Percentiles rank a stretch among this genome's conserved stretches.
Evolutionary conservation across 2,329 filamentous ascomycete genomes (phyloP).

Genomic region (Coniochaeta hoffmannii): DNA sequence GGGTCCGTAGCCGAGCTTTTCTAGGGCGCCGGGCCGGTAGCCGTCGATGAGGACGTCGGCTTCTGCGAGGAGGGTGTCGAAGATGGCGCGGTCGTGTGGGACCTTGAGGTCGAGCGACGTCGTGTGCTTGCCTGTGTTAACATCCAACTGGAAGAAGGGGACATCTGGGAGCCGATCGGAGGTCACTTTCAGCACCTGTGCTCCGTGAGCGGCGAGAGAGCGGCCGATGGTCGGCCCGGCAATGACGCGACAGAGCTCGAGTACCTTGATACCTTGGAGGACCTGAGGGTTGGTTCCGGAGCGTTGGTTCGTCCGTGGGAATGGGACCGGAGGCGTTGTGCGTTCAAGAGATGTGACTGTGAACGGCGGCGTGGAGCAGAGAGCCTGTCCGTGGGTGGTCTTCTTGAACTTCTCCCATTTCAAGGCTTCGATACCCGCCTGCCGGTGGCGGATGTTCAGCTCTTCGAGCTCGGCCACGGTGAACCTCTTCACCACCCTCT

Average conservation of each 20-base stretch:
- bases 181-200: constrained; percentile 66
- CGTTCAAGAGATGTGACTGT: constrained; percentile 27
- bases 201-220: constrained; percentile 67
- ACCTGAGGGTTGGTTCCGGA: constrained; percentile 20
- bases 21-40: constrained; percentile 59
- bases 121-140: constrained; percentile 64
- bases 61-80: constrained; percentile 52
- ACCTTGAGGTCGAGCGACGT: constrained; percentile 56
- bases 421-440: constrained; percentile 53
- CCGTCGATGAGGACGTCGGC: constrained; percentile 61
- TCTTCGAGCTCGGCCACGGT: constrained; percentile 48
- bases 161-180: constrained; percentile 61
- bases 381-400: constrained; percentile 43
- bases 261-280: constrained; percentile 58
- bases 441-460: constrained; percentile 46
- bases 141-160: constrained; percentile 65
- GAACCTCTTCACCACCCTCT: constrained; percentile 47
- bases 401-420: constrained; percentile 52
- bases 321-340: constrained; percentile 17
- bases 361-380: constrained; percentile 35
- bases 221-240: constrained; percentile 67
- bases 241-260: constrained; percentile 70
- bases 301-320: constrained; percentile 21
- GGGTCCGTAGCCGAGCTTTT: constrained; percentile 55
- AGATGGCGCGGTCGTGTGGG: constrained; percentile 39